Conservation (phyloP, 305 asterid species). For the Rubia occidens region DNA sequence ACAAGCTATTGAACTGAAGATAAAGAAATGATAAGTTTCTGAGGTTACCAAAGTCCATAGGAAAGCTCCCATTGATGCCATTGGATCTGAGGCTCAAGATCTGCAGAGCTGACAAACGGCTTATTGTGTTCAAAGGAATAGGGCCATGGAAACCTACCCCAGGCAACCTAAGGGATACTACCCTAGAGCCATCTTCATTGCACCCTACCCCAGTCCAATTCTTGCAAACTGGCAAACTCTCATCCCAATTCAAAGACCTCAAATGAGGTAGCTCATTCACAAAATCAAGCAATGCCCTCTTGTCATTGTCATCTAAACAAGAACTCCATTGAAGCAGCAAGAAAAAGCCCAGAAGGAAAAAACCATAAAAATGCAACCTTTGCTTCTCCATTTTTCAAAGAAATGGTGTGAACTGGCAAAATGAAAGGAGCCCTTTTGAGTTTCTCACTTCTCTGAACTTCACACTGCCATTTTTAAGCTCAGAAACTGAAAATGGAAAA, state of each 20-base stretch:
- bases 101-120: conserved; percentile 71
- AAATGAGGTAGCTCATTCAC: conserved; percentile 35
- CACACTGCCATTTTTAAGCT: conserved; percentile 13
- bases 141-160: conserved; percentile 84
- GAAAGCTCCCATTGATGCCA: conserved; percentile 61
- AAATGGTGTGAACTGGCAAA: neutral
- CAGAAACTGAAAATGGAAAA: conserved; percentile 2
- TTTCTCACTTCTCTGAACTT: neutral
- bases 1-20: conserved; percentile 71
- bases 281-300: conserved; percentile 69
- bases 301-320: conserved; percentile 48
- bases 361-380: conserved; percentile 22
- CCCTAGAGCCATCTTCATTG: conserved; percentile 62
- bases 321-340: conserved; percentile 21
- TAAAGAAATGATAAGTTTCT: conserved; percentile 60
- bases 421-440: neutral
- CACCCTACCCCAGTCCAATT: conserved; percentile 79
- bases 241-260: conserved; percentile 58
- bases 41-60: conserved; percentile 59
- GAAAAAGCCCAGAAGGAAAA: conserved; percentile 29
- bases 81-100: conserved; percentile 91
- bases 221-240: conserved; percentile 40
- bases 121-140: conserved; percentile 51
- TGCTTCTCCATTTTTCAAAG: conserved; percentile 32
- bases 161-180: conserved; percentile 55